phyloP scores from a whole-genome alignment of 1,139 yeast species.

The Suzukiozyma palmioleophila region DNA sequence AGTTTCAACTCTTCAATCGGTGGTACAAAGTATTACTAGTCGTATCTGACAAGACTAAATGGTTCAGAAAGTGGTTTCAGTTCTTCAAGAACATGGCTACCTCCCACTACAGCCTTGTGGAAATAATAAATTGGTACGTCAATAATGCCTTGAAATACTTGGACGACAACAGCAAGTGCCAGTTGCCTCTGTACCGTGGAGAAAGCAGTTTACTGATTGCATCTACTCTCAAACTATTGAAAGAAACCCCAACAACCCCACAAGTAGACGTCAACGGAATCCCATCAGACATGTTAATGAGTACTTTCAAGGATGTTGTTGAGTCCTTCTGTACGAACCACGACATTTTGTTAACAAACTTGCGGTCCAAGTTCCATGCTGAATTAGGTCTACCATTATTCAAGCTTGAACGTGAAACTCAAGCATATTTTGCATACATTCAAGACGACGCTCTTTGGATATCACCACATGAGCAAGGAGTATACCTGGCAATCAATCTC shows the following conservation, averaged over 20 bases:
- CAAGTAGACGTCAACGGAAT: conserved; percentile 21
- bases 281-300: conserved; percentile 25
- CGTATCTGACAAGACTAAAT: conserved; percentile 6
- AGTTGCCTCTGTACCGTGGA: conserved; percentile 17
- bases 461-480: conserved; percentile 7
- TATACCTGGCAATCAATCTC: conserved; percentile 21
- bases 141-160: conserved; percentile 14
- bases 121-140: conserved; percentile 24
- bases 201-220: conserved; percentile 8
- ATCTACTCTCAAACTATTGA: conserved; percentile 7
- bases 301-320: conserved; percentile 39
- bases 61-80: conserved; percentile 14
- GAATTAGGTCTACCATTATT: conserved; percentile 22
- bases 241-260: background rate
- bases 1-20: conserved; percentile 30
- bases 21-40: conserved; percentile 12
- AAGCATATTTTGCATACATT: conserved; percentile 16
- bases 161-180: conserved; percentile 3
- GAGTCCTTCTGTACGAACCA: conserved; percentile 23
- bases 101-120: background rate
- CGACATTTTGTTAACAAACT: conserved; percentile 18
- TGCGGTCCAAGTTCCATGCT: conserved; percentile 15
- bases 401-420: conserved; percentile 9
- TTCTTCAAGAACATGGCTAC: conserved; percentile 6
- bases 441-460: conserved; percentile 35